Base-by-base conservation (phyloP, 148 eudicot genomes). In the Rhododendron ovatum region DNA sequence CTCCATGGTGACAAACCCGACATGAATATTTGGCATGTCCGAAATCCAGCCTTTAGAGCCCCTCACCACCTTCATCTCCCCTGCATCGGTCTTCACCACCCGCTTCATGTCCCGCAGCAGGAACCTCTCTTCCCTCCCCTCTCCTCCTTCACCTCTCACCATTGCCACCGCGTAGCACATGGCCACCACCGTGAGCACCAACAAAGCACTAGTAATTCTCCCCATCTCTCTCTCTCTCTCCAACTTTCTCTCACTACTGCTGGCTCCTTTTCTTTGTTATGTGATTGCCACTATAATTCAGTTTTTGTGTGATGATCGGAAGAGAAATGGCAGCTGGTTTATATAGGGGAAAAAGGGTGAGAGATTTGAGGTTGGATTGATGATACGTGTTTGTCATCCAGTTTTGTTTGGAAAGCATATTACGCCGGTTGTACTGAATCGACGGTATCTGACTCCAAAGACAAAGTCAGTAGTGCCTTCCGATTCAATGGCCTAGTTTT, bases 61-160 rank as follows among this genome's bases (percentile, higher is more conserved):
- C 86, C 82, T 88, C 14, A 92, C 94, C 90, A 95, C 90, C 82
- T 91, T 91, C 96, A 95, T 93, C 17, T 89, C 88, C n/a, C 99
- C 99, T 0, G 99, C 99, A n/a, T 94, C 93, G 2, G 99, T 92
- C 55, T 85, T 87, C 53, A 95, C 87, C 85, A 96, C 98, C 1
- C 85, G 80, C 86, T 89, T 89, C 80, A 88, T 87, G 0, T 94
- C 91, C 61, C 87, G 86, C 74, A 96, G 22, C 88, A 96, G 14
- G 41, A 93, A 96, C 89, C 85, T 33, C 7, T 69, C 89, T 67
- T 69, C 82, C 83, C 90, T 88, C 28, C 12, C n/a, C 28, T 26
- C 9, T 78, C 1, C 47, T 6, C 69, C 45, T 43, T 75, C 59
- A 3, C 59, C 20, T 0, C 20, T 53, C 22, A 1, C 83, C 55